These are phyloP conservation scores for Cordyceps fumosorosea DNA, from an alignment of 2,329 filamentous ascomycete genomes.

Conservation along the genomic window DNA sequence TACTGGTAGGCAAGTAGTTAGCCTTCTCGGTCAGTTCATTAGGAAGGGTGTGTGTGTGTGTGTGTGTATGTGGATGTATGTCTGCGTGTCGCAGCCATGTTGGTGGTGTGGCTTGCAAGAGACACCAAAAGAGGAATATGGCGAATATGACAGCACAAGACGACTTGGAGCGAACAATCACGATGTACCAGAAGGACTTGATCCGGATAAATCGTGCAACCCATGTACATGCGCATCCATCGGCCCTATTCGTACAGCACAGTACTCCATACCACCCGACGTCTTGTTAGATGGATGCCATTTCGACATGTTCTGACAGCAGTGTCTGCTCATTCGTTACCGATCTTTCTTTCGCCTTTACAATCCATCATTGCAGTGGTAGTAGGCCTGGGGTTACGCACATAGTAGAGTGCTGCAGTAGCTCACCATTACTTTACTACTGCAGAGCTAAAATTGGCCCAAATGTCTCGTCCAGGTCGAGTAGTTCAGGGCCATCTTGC, in stretches of 20 bases:
- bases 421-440: not conserved
- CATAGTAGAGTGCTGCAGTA: not conserved
- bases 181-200: not conserved
- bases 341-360: too few species aligned
- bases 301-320: too few species aligned
- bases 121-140: not conserved
- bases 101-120: slow-evolving; percentile 1
- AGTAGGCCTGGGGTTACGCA: too few species aligned
- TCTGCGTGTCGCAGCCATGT: too few species aligned
- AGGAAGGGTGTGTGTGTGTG: not conserved
- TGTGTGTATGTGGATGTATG: too few species aligned
- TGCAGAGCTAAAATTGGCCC: not conserved
- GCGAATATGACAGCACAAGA: too few species aligned
- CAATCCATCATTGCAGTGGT: too few species aligned
- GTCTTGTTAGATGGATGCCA: too few species aligned
- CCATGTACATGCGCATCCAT: too few species aligned
- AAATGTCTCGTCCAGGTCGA: slow-evolving; percentile 2
- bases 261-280: too few species aligned
- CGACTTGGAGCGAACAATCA: not conserved
- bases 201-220: not conserved
- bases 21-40: not conserved
- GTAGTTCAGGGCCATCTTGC: not conserved
- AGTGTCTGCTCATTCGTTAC: too few species aligned
- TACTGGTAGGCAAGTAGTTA: not conserved
- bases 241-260: too few species aligned